Percentiles rank a stretch among this genome's conserved stretches.
Conservation (phyloP, 75 land plant genomes). For the Pinus taeda region DNA sequence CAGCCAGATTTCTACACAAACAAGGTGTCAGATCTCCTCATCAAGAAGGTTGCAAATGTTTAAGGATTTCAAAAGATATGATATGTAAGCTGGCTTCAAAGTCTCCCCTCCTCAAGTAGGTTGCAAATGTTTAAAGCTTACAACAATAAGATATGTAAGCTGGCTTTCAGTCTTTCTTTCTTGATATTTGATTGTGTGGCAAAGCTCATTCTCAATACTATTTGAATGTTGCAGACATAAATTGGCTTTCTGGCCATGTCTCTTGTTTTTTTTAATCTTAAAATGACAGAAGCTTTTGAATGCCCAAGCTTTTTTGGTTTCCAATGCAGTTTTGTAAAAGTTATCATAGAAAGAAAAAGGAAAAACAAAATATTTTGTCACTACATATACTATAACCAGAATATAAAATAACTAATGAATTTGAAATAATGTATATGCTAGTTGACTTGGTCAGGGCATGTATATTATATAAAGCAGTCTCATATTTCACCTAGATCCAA, state of each 20-base stretch:
- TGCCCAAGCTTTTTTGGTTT: constrained; percentile 1
- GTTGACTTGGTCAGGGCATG: neutral
- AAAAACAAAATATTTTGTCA: neutral
- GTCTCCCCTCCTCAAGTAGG: constrained; percentile 27
- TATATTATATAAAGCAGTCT: neutral
- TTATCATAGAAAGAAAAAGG: neutral
- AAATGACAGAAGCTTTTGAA: neutral
- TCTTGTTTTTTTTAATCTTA: neutral
- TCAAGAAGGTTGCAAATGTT: constrained; percentile 64
- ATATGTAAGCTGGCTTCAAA: neutral
- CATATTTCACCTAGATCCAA: neutral
- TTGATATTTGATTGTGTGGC: neutral
- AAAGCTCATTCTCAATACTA: neutral
- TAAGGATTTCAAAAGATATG: constrained; percentile 17
- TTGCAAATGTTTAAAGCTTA: constrained; percentile 48
- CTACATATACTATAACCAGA: neutral
- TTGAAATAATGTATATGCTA: neutral
- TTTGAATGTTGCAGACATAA: neutral
- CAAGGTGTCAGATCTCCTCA: constrained; percentile 81
- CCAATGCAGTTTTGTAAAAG: neutral
- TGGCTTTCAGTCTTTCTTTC: neutral
- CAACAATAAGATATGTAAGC: neutral
- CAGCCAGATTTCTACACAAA: constrained; percentile 97
- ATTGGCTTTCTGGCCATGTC: neutral
- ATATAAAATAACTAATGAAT: neutral